Conservation (phyloP, 140 eudicot species). For the Anethum foeniculum region DNA sequence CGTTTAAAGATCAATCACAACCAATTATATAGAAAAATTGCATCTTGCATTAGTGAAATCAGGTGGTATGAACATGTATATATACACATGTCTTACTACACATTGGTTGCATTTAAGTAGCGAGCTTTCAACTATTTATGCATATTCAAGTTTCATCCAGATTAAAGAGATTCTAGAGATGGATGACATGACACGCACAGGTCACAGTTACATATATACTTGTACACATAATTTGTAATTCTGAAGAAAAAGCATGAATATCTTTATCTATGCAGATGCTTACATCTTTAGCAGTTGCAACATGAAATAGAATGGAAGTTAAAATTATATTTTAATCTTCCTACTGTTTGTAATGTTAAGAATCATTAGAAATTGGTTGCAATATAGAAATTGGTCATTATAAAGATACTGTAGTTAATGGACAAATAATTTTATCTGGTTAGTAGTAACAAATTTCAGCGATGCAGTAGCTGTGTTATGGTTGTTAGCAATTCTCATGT, state of each 20-base stretch:
- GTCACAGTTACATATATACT: neutral
- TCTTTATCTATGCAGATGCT: constrained; percentile 4
- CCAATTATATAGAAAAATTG: too few relatives aligned
- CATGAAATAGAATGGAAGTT: neutral
- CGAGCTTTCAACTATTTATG: too few relatives aligned
- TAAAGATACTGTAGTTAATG: neutral
- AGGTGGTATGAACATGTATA: too few relatives aligned
- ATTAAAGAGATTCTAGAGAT: too few relatives aligned
- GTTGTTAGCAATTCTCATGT: neutral
- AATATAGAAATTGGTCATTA: neutral
- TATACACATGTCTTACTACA: too few relatives aligned
- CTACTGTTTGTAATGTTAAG: neutral
- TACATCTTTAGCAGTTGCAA: neutral
- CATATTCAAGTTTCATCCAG: too few relatives aligned
- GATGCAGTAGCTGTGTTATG: neutral
- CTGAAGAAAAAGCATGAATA: neutral
- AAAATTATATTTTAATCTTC: neutral
- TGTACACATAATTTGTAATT: neutral
- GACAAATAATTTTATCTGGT: neutral
- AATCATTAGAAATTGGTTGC: neutral
- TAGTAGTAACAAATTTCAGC: neutral
- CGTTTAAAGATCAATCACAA: too few relatives aligned
- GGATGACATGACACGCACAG: too few relatives aligned
- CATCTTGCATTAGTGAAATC: too few relatives aligned
- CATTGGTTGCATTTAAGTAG: too few relatives aligned